These are phyloP conservation scores for Ministeria vibrans DNA, from an alignment of 78 protist species.

Conservation along the genomic window DNA sequence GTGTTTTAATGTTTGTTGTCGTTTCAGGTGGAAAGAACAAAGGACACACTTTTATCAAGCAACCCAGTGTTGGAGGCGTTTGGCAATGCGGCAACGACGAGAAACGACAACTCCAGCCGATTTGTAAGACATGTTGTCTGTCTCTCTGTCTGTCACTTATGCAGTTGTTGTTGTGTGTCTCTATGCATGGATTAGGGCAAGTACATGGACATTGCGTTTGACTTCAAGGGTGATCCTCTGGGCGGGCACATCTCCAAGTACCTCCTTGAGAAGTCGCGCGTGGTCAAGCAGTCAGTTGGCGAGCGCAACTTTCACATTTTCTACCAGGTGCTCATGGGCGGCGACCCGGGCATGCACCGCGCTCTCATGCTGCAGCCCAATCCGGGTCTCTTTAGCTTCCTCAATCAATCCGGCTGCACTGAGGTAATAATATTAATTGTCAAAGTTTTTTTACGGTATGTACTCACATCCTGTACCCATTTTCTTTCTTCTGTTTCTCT, in stretches of 20 bases:
- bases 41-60: slow-evolving; percentile 29
- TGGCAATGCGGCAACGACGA: slow-evolving; percentile 87
- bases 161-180: background rate
- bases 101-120: slow-evolving; percentile 79
- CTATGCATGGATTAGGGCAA: slow-evolving; percentile 38
- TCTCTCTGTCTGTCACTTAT: background rate
- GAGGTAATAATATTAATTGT: too few relatives aligned
- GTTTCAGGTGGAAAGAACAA: slow-evolving; percentile 77
- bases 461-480: too few relatives aligned
- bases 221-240: slow-evolving; percentile 68
- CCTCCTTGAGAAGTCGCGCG: slow-evolving; percentile 58
- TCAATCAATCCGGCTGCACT: background rate
- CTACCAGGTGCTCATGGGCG: slow-evolving; percentile 31
- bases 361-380: background rate
- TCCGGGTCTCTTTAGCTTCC: background rate
- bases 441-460: too few relatives aligned
- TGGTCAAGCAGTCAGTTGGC: slow-evolving; percentile 20
- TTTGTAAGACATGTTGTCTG: slow-evolving; percentile 72
- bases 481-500: background rate
- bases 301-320: slow-evolving; percentile 59
- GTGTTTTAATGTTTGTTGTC: slow-evolving; percentile 75
- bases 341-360: background rate
- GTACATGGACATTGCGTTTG: slow-evolving; percentile 85
- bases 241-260: slow-evolving; percentile 42
- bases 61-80: slow-evolving; percentile 87